Conservation (phyloP, 2,329 filamentous ascomycete genomes). For the Plenodomus tracheiphilus region DNA sequence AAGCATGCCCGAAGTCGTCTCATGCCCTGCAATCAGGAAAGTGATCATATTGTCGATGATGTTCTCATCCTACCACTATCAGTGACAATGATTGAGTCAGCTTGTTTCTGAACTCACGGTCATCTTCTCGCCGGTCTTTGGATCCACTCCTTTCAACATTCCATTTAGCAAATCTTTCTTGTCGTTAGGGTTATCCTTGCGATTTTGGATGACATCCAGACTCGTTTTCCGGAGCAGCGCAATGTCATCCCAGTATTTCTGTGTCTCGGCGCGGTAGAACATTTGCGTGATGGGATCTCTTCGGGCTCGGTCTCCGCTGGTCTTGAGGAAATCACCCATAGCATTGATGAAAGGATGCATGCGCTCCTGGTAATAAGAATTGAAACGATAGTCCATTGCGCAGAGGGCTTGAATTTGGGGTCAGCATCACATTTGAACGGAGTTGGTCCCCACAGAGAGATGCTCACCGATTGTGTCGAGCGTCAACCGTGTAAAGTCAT, state of each 20-base stretch:
- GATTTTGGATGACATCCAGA: constrained; percentile 60
- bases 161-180: constrained; percentile 65
- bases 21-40: constrained; percentile 58
- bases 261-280: constrained; percentile 40
- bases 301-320: constrained; percentile 39
- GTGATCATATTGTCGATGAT: constrained; percentile 70
- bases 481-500: constrained; percentile 45
- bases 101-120: constrained; percentile 25
- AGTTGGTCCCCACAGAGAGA: too few relatives aligned
- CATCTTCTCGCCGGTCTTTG: constrained; percentile 62
- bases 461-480: constrained; percentile 46
- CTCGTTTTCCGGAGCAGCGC: constrained; percentile 60
- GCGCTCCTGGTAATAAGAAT: constrained; percentile 43
- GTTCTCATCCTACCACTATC: constrained; percentile 52
- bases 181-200: constrained; percentile 57
- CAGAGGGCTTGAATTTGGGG: too few relatives aligned
- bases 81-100: background rate
- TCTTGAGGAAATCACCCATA: constrained; percentile 44
- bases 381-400: constrained; percentile 49
- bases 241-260: constrained; percentile 59
- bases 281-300: constrained; percentile 37
- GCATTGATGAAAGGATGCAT: constrained; percentile 46
- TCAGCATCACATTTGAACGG: too few relatives aligned
- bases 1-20: constrained; percentile 44
- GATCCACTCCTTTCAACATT: constrained; percentile 63